Evolutionary conservation across 2,329 filamentous ascomycete species (phyloP).

Genomic region (Chaetomiaceae sp.): DNA sequence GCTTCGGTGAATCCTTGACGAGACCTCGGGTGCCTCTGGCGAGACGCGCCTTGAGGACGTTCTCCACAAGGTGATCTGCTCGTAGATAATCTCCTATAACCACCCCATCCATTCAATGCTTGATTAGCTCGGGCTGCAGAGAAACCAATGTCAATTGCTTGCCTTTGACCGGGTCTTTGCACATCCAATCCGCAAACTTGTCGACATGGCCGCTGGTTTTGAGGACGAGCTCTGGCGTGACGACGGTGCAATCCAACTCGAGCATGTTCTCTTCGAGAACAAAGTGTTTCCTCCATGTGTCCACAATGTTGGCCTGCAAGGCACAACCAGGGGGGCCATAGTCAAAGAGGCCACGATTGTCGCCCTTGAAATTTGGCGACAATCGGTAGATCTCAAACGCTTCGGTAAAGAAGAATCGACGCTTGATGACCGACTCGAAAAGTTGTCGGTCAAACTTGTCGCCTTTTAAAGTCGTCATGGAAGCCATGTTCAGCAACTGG

Average conservation of each 20-base stretch:
- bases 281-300: conserved; percentile 53
- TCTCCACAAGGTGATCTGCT: conserved; percentile 63
- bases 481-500: no score
- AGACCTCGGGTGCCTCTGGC: conserved; percentile 54
- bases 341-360: conserved; percentile 52
- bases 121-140: no score
- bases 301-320: conserved; percentile 62
- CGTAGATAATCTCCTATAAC: conserved; percentile 54
- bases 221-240: conserved; percentile 4
- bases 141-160: no score
- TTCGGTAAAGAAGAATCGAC: conserved; percentile 61
- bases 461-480: conserved; percentile 9
- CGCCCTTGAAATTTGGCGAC: conserved; percentile 29
- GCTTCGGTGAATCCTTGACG: conserved; percentile 42
- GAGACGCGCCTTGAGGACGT: conserved; percentile 58
- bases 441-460: conserved; percentile 59
- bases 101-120: neutral
- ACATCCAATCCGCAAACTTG: conserved; percentile 59
- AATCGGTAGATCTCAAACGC: conserved; percentile 62
- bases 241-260: conserved; percentile 40
- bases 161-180: conserved; percentile 64
- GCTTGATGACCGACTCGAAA: conserved; percentile 60
- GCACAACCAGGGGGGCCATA: conserved; percentile 63
- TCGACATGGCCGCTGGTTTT: conserved; percentile 5
- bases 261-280: conserved; percentile 67